Percentiles rank a stretch among this genome's conserved stretches.
Evolutionary conservation across 2,329 filamentous ascomycete genomes (phyloP).

Genomic region (Huntiella abstrusa): DNA sequence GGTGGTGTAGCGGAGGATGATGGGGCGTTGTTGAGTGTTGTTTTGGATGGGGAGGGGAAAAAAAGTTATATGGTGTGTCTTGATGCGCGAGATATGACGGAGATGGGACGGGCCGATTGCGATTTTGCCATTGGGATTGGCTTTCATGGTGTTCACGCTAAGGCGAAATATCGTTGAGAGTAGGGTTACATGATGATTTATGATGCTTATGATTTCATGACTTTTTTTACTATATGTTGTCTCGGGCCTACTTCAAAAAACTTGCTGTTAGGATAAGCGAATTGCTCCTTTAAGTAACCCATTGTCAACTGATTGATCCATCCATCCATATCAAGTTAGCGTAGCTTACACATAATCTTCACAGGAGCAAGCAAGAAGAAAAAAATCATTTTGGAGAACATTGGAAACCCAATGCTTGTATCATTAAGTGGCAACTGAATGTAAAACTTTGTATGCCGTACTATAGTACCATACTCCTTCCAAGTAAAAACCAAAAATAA

Average conservation of each 20-base stretch:
- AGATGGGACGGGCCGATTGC: constrained; percentile 45
- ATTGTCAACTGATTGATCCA: too few species aligned
- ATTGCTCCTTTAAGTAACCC: too few species aligned
- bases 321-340: too few species aligned
- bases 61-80: constrained; percentile 48
- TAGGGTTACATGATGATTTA: neutral
- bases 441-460: constrained; percentile 2
- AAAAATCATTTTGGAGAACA: neutral
- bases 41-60: constrained; percentile 40
- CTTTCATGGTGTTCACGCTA: constrained; percentile 41
- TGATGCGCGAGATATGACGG: constrained; percentile 41
- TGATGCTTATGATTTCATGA: neutral
- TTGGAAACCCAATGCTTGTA: neutral
- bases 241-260: neutral
- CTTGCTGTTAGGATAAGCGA: too few species aligned
- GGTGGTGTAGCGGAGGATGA: constrained; percentile 37
- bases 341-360: neutral
- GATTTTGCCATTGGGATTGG: constrained; percentile 41
- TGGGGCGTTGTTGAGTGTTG: constrained; percentile 40
- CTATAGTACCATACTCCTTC: neutral
- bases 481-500: constrained; percentile 2
- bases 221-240: neutral
- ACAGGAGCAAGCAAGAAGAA: neutral
- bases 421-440: constrained; percentile 2
- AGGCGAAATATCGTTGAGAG: neutral